Evolutionary conservation across 2,329 filamentous ascomycete species (phyloP), one percentile per base, ranked within the genome.

Genomic region (Lachnum nothofagi): DNA sequence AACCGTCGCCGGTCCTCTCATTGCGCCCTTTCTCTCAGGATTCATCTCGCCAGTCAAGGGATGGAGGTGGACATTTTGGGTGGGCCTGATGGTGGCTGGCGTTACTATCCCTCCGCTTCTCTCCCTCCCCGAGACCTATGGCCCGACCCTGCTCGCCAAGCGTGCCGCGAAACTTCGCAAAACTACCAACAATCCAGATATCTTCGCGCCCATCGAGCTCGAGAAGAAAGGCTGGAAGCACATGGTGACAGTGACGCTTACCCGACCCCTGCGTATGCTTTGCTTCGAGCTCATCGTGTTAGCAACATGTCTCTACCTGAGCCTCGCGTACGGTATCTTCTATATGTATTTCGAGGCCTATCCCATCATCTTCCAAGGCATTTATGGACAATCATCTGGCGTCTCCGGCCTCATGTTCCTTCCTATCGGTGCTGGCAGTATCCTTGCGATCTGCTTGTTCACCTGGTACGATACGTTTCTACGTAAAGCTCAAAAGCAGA

Each of bases 291-390:
- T 80, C 0, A 77, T 81, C n/a, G 74, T 85, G 49, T 62, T 81
- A 51, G 82, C 84, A 58, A 73, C 79, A 1, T 78, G 80, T 58
- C 52, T 82, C 25, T 85, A 84, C 65, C 77, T 76, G 6, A 73
- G 73, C 48, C 72, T 85, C 52, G 75, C 78, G 52, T 85, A 83
- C 64, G 77, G 72, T 39, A 81, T 80, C 57, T 81, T 80, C 68
- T 80, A 80, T 59, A 77, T 75, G 51, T 85, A 75, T 65, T 85
- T 85, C 59, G 79, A 85, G 60, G 77, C 77, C 14, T 85, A 85
- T 63, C 80, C 81, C 3, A 70, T 83, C 17, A 78, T 85, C 50
- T 86, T 83, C 61, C 70, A 73, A 10, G 72, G 71, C 16, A 68
- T 77, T 52, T 86, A 86, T 63, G 61, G 67, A 57, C 82, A 86